Evolutionary conservation across 139 green algal genomes (phyloP), one percentile per base, ranked within the genome.

Genomic region (Coelastrella sp.): DNA sequence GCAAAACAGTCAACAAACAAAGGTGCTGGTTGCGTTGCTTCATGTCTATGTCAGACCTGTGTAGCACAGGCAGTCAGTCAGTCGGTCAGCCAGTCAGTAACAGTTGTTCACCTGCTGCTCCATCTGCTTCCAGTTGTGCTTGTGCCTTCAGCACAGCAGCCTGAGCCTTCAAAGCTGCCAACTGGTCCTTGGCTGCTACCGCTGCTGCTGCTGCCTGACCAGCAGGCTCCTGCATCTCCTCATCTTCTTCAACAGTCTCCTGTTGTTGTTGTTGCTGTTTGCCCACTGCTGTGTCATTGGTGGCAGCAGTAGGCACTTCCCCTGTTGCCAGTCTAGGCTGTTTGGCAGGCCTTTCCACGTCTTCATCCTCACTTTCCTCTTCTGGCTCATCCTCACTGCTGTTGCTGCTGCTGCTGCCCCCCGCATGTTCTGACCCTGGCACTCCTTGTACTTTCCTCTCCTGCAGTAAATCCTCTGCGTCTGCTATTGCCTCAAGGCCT

Each of bases 401-500:
- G 61, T 61, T 87, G 75, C 78, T 87, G 35, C 57, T 24, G 61
- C 79, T 82, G 80, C 68, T 84, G 57, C 81, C 86, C 20, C 72
- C 68, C 11, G 49, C 56, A 59, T n/a, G 61, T 20, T 79, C 76
- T 59, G 25, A 63, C 8, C n/a, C 80, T 6, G 8, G 12, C n/a
- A 70, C 88, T 1, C 56, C 35, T 61, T 7, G 65, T 20, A 83
- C 60, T 11, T 56, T 65, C 75, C 78, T 65, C 65, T 72, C 22
- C 20, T 80, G 75, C 63, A 83, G 27, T 6, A 91, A 78, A 61
- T 91, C 87, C 7, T 83, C 75, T 35, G 86, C 75, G 22, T 49
- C 87, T 6, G 78, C 87, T 14, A 88, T 20, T 0, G 8, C 78
- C 10, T 63, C 24, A 8, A 96, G 22, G 7, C 96, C 96, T 22